Evolutionary conservation across 176 grass and related monocot species (phyloP).

Genomic region (Paspalum notatum): DNA sequence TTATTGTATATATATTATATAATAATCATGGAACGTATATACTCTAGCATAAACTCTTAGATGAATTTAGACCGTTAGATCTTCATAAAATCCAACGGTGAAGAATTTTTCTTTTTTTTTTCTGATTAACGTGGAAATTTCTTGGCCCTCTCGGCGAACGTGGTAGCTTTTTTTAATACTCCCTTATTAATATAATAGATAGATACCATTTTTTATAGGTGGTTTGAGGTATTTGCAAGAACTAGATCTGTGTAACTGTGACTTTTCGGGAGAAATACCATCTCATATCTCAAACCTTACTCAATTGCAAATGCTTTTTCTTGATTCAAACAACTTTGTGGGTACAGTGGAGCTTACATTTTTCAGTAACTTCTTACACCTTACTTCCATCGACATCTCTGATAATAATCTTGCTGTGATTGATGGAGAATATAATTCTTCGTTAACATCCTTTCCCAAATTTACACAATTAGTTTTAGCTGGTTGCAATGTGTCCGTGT

Average conservation of each 20-base stretch:
- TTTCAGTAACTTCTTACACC: constrained; percentile 30
- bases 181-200: too few species aligned
- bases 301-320: constrained; percentile 36
- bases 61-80: too few species aligned
- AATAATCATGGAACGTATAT: too few species aligned
- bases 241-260: neutral
- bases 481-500: constrained; percentile 44
- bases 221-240: constrained; percentile 22
- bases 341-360: constrained; percentile 29
- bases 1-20: too few species aligned
- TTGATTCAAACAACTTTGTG: constrained; percentile 52
- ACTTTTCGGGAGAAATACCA: constrained; percentile 35
- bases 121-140: too few species aligned
- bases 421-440: constrained; percentile 39
- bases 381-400: constrained; percentile 46
- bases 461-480: constrained; percentile 16
- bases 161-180: too few species aligned
- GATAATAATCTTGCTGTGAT: constrained; percentile 36
- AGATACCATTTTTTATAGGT: constrained; percentile 30
- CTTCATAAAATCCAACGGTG: too few species aligned
- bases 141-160: too few species aligned
- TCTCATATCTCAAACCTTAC: constrained; percentile 40
- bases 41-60: too few species aligned
- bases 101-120: too few species aligned
- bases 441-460: constrained; percentile 6